A percentile compares a stretch with the other conserved stretches of the same genome.
These are phyloP conservation scores for Sphagnum tenellum DNA, from an alignment of 225 moss, liverwort and hornwort species.

Conservation along the genomic window DNA sequence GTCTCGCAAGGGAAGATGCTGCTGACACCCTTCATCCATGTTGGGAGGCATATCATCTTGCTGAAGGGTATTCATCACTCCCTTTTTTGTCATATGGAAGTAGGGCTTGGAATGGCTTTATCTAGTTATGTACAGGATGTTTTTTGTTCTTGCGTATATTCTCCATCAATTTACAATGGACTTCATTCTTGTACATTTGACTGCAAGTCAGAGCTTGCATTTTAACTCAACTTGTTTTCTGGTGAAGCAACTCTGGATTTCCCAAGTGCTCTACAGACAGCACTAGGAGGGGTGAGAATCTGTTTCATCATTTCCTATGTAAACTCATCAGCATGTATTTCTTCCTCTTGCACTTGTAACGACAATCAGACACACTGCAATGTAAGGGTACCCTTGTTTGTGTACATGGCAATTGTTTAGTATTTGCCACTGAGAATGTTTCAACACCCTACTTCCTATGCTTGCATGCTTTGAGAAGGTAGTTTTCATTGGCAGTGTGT, in stretches of 20 bases:
- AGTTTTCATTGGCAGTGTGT: no score
- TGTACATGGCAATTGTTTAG: no score
- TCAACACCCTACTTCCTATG: no score
- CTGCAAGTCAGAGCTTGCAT: conserved; percentile 45
- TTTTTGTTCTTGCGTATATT: neutral
- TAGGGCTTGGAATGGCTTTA: neutral
- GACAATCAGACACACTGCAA: no score
- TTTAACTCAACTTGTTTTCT: conserved; percentile 85
- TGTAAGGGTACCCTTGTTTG: no score
- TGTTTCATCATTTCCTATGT: neutral
- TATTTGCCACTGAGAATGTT: no score
- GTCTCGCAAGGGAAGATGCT: conserved; percentile 56
- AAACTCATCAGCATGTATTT: no score
- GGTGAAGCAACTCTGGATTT: conserved; percentile 79
- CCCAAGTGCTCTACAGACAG: conserved; percentile 75
- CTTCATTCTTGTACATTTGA: neutral
- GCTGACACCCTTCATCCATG: conserved; percentile 83
- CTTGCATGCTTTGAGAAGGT: no score
- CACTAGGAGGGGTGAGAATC: conserved; percentile 65
- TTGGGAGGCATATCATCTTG: conserved; percentile 77
- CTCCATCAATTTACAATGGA: no score
- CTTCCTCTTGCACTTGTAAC: no score
- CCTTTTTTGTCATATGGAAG: neutral
- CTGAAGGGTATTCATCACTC: conserved; percentile 38
- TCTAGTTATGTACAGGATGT: conserved; percentile 1